These are phyloP conservation scores for Scutellaria barbata DNA, from an alignment of 257 asterid species.

Conservation along the genomic window DNA sequence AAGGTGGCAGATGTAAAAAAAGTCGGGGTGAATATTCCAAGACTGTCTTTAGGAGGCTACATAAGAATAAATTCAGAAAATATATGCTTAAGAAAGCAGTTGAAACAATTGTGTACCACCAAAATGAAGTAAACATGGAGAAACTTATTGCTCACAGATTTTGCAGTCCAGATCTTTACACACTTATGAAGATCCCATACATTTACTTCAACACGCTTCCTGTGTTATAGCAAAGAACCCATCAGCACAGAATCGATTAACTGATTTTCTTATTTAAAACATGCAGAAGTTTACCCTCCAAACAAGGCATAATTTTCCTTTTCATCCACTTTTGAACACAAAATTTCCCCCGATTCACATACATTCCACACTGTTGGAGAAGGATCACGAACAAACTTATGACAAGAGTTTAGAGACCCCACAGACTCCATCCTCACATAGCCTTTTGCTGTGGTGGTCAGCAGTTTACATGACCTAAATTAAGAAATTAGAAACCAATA, in stretches of 20 bases:
- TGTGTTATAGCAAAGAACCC: constrained; percentile 36
- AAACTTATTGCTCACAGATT: constrained; percentile 61
- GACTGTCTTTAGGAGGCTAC: constrained; percentile 84
- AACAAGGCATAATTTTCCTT: constrained; percentile 71
- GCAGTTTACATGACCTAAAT: constrained; percentile 68
- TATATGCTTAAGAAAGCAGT: constrained; percentile 27
- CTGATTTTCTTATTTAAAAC: constrained; percentile 9
- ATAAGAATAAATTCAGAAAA: constrained; percentile 36
- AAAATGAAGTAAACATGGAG: constrained; percentile 17
- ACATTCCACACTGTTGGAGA: constrained; percentile 59
- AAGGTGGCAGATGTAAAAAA: constrained; percentile 90
- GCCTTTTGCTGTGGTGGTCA: constrained; percentile 76
- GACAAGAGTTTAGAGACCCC: constrained; percentile 42
- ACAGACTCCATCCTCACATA: constrained; percentile 53
- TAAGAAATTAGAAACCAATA: constrained; percentile 17
- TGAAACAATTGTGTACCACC: constrained; percentile 1
- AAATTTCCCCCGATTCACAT: constrained; percentile 71
- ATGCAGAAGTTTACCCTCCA: constrained; percentile 78
- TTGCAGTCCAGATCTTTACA: constrained; percentile 74
- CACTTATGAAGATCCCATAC: constrained; percentile 76
- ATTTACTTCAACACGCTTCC: constrained; percentile 91
- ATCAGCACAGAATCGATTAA: constrained; percentile 13
- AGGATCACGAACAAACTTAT: constrained; percentile 46
- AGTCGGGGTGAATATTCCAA: constrained; percentile 84
- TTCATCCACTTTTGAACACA: constrained; percentile 68